Evolutionary conservation across 2,329 filamentous ascomycete species (phyloP), one percentile per base, ranked within the genome.

Genomic region (Phoma sp.): DNA sequence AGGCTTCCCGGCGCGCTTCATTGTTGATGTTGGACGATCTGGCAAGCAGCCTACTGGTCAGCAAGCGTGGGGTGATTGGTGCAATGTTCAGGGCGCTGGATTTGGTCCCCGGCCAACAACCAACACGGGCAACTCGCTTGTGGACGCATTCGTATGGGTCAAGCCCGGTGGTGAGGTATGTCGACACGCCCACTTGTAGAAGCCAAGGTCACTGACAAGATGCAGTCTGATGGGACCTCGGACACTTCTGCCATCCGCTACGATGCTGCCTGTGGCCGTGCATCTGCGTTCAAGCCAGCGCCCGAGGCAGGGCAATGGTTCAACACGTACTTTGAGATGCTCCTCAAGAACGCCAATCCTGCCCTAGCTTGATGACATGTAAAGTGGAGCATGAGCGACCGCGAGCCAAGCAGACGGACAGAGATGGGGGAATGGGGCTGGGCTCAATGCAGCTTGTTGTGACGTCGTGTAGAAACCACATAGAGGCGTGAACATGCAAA

Each of bases 271-370:
- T 87, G 85, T 58, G 84, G 85, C 25, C 74, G 78, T 8, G 59
- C 74, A 1, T 81, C 83, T 62, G 75, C 87, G 1, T 76, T 89
- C 36, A 72, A 84, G 72, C 88, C 88, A 2, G 86, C 88, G 1
- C 88, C 88, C 27, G 86, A 91, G 74, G 88, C 88, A 9, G 88
- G 88, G 27, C 76, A 80, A 8, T 91, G 88, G 88, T 88, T 88
- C 73, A 73, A 82, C 66, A 79, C 78, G 6, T 75, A 79, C 66
- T 74, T 76, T 32, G 55, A 73, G 59, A 67, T 64, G 63, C 57
- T 75, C 17, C 56, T 74, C 2, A 60, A 58, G 55, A 76, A 78
- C 49, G 75, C 70, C 5, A 71, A 65, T 58, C 68, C 76, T 35
- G 25, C 61, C 55, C 64, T 68, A 44, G 64, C 62, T 41, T 67